These are phyloP conservation scores for Lactifluus pinguis DNA, from an alignment of 768 basidiomycete species.

Conservation along the genomic window DNA sequence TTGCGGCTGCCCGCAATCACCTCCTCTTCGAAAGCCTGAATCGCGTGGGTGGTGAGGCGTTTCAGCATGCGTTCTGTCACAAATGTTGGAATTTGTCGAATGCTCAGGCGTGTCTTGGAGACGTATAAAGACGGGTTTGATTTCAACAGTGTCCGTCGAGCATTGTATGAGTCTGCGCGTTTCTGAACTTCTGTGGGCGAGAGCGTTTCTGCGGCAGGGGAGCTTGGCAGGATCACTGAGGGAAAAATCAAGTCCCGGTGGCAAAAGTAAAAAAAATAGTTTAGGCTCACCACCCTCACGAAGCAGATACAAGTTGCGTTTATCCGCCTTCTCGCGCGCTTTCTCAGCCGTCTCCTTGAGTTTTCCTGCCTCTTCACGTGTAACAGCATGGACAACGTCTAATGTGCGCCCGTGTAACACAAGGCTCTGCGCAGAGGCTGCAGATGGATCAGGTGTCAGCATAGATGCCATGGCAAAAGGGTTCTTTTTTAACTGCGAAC, in stretches of 20 bases:
- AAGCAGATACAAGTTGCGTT: conserved; percentile 90
- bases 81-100: conserved; percentile 87
- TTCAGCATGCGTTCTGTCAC: conserved; percentile 87
- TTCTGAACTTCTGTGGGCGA: conserved; percentile 73
- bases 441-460: conserved; percentile 89
- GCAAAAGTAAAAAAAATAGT: background rate
- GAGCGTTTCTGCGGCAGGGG: conserved; percentile 66
- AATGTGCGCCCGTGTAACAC: conserved; percentile 90
- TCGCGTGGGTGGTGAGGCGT: conserved; percentile 74
- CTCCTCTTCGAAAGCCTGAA: conserved; percentile 71
- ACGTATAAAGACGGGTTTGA: conserved; percentile 92
- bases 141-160: conserved; percentile 72
- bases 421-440: conserved; percentile 68
- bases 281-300: conserved; percentile 79
- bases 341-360: conserved; percentile 85
- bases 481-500: conserved; percentile 54
- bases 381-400: conserved; percentile 85
- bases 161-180: conserved; percentile 76
- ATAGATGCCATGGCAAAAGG: conserved; percentile 85
- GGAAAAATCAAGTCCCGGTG: background rate
- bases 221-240: conserved; percentile 83
- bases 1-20: conserved; percentile 52
- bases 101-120: conserved; percentile 86
- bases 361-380: conserved; percentile 78
- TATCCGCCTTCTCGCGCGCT: conserved; percentile 81